Base-by-base conservation (phyloP, 192 early-diverging fungal species). In the Globomyces pollinis-pini region DNA sequence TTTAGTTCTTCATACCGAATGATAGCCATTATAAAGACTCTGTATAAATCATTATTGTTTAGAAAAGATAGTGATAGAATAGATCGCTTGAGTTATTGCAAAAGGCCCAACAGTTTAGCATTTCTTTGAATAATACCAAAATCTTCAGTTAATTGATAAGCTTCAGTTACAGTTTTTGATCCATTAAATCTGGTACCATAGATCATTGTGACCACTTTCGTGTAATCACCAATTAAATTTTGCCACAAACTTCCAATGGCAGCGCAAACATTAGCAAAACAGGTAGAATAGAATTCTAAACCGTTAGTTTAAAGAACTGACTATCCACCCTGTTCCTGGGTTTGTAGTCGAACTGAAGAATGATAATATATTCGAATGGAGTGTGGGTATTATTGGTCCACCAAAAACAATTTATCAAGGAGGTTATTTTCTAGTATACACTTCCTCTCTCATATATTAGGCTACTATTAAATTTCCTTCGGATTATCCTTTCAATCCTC, bases 401-500 rank as follows among this genome's bases (percentile, higher is more conserved):
- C 57, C 70, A 3, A 60, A 80, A 2, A 80, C 78, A 6, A 12
- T 68, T n/a, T 80, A 79, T 62, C 58, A 78, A 54, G 71, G 76
- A n/a, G 78, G 78, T 9, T 78, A 79, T 44, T 80, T 80, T 52
- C 35, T 75, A 72, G 69, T 73, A 33, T 42, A 59, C 4, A 33
- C n/a, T n/a, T n/a, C n/a, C n/a, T n/a, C n/a, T 13, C 18, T 12
- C 26, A 36, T 7, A 31, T 29, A 4, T 32, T 42, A 85, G 84
- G 61, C 75, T 2, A 76, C 73, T 11, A 56, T 82, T 36, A 78
- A 77, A 59, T 82, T 82, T 60, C 78, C 80, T 2, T 20, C 61
- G 18, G 80, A 82, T 38, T 82, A 69, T 57, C 80, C 80, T 12
- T 82, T 82, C 65, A 73, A 65, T 33, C 80, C 80, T 13, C 80